Evolutionary conservation across 176 grass and related monocot genomes (phyloP).

Genomic region (Oryza meridionalis): DNA sequence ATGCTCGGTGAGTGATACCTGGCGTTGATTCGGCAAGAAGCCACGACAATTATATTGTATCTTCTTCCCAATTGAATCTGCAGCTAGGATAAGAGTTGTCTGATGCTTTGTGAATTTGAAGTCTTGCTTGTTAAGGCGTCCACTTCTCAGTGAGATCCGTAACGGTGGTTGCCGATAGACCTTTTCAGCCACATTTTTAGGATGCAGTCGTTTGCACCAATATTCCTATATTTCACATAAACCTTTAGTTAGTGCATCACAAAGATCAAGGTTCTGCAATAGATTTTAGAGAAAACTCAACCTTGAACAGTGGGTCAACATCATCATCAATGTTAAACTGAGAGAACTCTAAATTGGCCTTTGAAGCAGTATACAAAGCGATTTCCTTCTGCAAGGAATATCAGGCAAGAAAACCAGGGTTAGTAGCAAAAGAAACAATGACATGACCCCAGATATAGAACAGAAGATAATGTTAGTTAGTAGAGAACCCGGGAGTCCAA

Average conservation of each 20-base stretch:
- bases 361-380: constrained; percentile 96
- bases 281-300: constrained; percentile 30
- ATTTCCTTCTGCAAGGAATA: constrained; percentile 88
- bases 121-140: constrained; percentile 88
- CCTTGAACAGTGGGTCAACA: constrained; percentile 97
- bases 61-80: constrained; percentile 81
- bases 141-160: constrained; percentile 76
- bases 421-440: constrained; percentile 32
- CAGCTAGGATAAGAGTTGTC: constrained; percentile 68
- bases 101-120: constrained; percentile 91
- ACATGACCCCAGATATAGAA: constrained; percentile 28
- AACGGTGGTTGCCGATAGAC: constrained; percentile 91
- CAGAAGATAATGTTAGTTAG: constrained; percentile 5
- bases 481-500: constrained; percentile 10
- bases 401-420: constrained; percentile 37
- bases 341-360: constrained; percentile 94
- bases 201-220: constrained; percentile 97
- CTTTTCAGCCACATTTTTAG: constrained; percentile 94
- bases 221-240: constrained; percentile 73
- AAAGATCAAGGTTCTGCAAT: constrained; percentile 13
- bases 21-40: constrained; percentile 88
- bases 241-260: constrained; percentile 15
- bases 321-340: constrained; percentile 98
- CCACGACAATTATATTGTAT: constrained; percentile 84
- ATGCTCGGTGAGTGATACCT: constrained; percentile 54